A percentile compares a stretch with the other conserved stretches of the same genome.
Conservation (phyloP, 2,329 filamentous ascomycete genomes). For the Phialemoniopsis sp. region DNA sequence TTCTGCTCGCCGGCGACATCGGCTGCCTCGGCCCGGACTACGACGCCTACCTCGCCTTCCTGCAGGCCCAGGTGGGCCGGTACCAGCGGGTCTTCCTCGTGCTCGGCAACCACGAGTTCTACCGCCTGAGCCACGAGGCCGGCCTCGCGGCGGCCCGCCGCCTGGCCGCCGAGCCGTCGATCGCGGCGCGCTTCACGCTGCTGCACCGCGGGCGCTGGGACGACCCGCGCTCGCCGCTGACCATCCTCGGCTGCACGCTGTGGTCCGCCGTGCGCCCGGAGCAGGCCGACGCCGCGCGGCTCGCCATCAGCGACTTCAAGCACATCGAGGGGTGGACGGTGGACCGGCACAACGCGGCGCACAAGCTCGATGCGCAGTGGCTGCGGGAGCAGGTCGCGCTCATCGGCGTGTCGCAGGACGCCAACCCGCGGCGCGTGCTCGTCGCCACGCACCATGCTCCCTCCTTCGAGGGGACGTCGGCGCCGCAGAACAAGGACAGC, state of each 20-base stretch:
- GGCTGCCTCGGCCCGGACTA: constrained; percentile 36
- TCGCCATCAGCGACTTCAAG: constrained; percentile 48
- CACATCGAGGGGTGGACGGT: constrained; percentile 47
- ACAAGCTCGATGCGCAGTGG: constrained; percentile 46
- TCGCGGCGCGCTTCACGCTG: constrained; percentile 34
- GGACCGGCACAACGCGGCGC: constrained; percentile 40
- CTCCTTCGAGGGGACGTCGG: constrained; percentile 39
- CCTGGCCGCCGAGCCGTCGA: constrained; percentile 29
- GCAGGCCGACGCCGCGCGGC: constrained; percentile 29
- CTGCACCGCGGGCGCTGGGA: constrained; percentile 38
- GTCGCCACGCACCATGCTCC: constrained; percentile 57
- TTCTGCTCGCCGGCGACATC: constrained; percentile 55
- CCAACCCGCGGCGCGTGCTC: constrained; percentile 25
- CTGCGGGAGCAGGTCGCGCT: constrained; percentile 31
- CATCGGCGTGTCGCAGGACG: constrained; percentile 7
- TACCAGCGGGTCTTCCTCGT: constrained; percentile 49
- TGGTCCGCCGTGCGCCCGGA: constrained; percentile 45
- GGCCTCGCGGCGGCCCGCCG: constrained; percentile 29
- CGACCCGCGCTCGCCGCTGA: constrained; percentile 33
- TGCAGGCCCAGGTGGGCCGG: constrained; percentile 38
- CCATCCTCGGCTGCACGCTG: constrained; percentile 53
- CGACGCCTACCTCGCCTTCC: constrained; percentile 37
- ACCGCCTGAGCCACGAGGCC: constrained; percentile 30
- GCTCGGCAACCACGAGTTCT: constrained; percentile 54
- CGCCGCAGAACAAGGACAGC: constrained; percentile 40